Evolutionary conservation across 2,329 filamentous ascomycete genomes (phyloP), one percentile per base, ranked within the genome.

Genomic region (Fusarium verrucosum): DNA sequence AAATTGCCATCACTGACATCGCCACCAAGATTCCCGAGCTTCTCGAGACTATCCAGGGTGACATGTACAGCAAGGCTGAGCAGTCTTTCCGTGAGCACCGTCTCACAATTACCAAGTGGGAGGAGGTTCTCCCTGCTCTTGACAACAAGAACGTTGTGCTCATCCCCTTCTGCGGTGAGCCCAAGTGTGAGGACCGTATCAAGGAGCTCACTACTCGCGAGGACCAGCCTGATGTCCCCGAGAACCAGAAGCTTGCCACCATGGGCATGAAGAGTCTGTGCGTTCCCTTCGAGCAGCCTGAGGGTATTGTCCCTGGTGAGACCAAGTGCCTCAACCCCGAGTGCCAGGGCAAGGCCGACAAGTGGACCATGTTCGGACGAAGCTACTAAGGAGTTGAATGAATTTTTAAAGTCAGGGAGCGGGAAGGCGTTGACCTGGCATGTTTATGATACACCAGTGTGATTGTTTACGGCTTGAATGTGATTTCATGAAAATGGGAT

Each of bases 291-390:
- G 90, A 95, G 64, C 92, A 97, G 86, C 94, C 94, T 35, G 87
- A 90, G 72, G 91, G 90, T 22, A 82, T 96, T 65, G 85, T 90
- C 65, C 82, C 87, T 67, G 94, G 92, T 45, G 89, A 92, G 80
- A 97, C 92, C 57, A 94, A 95, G 80, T 99, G 95, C 76, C 83
- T 94, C 71, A 97, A 92, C 83, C 94, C 94, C 37, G 90, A 94
- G 73, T 98, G 94, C 80, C 82, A 83, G 61, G 83, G 82, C 65
- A 80, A 87, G 46, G 94, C 94, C 17, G 87, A 94, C 83, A 86
- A 89, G 73, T 98, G 92, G 90, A 91, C 92, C 78, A 90, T 97
- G 89, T 98, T 97, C 79, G 94, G 94, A 73, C 85, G 90, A 80
- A 90, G 84, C 75, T 88, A 87, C 75, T 87, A 83, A 66, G 47